phyloP scores from a whole-genome alignment of 176 grass and related monocot species.

The Zizania latifolia region DNA sequence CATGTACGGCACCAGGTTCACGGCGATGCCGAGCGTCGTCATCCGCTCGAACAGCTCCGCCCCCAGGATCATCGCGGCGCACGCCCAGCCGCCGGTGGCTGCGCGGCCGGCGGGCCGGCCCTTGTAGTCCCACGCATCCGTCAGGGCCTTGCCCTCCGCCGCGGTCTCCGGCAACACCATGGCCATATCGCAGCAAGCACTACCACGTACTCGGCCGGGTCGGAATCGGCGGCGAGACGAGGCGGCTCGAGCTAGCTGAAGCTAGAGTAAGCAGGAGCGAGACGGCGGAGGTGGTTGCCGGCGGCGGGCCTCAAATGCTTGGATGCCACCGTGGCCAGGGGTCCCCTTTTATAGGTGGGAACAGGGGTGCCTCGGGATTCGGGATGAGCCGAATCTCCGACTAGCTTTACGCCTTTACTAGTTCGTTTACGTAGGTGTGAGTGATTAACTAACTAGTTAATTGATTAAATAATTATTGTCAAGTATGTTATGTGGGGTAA shows the following conservation, averaged over 20 bases:
- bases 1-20: constrained; percentile 95
- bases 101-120: constrained; percentile 57
- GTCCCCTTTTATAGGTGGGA: constrained; percentile 23
- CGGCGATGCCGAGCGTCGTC: constrained; percentile 89
- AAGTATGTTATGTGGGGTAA: constrained; percentile 26
- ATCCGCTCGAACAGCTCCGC: constrained; percentile 89
- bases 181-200: no score
- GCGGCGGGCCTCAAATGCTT: neutral
- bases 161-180: constrained; percentile 39
- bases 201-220: no score
- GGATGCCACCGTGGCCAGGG: neutral
- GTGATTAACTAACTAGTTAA: neutral
- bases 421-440: no score
- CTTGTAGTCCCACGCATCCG: constrained; percentile 82
- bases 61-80: constrained; percentile 87
- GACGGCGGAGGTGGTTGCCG: neutral
- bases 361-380: constrained; percentile 18
- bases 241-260: constrained; percentile 26
- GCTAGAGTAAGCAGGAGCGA: neutral
- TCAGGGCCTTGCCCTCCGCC: constrained; percentile 44
- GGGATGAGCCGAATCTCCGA: neutral
- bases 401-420: no score
- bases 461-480: neutral
- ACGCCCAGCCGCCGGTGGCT: constrained; percentile 58
- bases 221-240: neutral